Evolutionary conservation across 2,329 filamentous ascomycete species (phyloP), one percentile per base, ranked within the genome.

Genomic region (Ceratocystis destructans): DNA sequence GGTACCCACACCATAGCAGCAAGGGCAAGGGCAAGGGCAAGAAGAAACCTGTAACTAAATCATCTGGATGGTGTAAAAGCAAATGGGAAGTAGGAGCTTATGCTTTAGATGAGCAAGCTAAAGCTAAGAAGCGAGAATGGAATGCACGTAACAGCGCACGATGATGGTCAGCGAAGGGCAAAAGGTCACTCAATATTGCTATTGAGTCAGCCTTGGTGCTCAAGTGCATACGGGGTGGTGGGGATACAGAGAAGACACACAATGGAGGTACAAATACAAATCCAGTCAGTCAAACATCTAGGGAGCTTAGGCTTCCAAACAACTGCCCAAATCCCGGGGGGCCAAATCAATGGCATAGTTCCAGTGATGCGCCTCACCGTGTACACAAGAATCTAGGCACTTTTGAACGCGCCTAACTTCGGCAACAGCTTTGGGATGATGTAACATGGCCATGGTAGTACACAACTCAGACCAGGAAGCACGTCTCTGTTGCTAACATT

Each of bases 391-490:
- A 37, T 59, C 28, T 25, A n/a, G 55, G 55, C 31, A 59, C 55
- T 59, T 59, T 59, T 59, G 55, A 12, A 7, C 33, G 28, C 12
- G 37, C 15, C 17, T 37, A 33, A 59, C 33, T 37, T 37, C 55
- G 55, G 55, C 25, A 59, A 37, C 28, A 59, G 28, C 55, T 2
- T 59, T 59, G 25, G 22, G 55, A 59, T 59, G 55, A 59, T 59
- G 55, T 59, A 59, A 59, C 55, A 59, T 37, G 25, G 15, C 17
- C 28, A 12, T 59, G 55, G 55, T 37, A 37, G 22, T 31, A 59
- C 55, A 59, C 28, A 15, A 22, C 4, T 17, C 12, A 59, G 25
- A 4, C 12, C 12, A 41, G 37, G 10, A 10, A 20, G 28, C 53
- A 33, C n/a, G 55, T 17, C 28, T 33, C 55, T 41, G 0, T 15